Base-by-base conservation (phyloP, 2,329 filamentous ascomycete species). In the Alternaria gaisen region DNA sequence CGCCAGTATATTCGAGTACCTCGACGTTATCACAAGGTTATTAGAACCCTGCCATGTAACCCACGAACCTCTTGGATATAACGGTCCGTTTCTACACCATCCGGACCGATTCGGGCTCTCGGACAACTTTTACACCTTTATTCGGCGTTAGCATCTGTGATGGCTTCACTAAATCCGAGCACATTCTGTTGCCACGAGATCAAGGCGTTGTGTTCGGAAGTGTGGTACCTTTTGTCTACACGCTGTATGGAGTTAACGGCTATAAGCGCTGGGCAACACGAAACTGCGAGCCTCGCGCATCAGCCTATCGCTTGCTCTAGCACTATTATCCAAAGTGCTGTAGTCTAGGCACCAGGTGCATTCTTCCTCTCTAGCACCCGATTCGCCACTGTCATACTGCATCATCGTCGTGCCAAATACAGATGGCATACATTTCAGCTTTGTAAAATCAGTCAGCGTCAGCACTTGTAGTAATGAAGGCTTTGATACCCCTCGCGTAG, bases 181-280 rank as follows among this genome's bases (percentile, higher is more conserved):
- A 38, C n/a, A 12, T 6, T 24, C 18, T 38, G 48, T 53, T 10
- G 20, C 18, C 5, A 43, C 28, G 14, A 32, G 28, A 34, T 22
- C 3, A 28, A 16, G n/a, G 20, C 32, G n/a, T 24, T 22, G 14
- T 36, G 47, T n/a, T 36, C 20, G 24, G 26, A 36, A 26, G 16
- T 38, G 9, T 5, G 30, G 38, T 53, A 44, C 46, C 28, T 28
- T 22, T 12, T 40, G 9, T n/a, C 4, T 36, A 38, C 40, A 41
- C 20, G 55, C 10, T 38, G 40, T 36, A 44, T 40, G 55, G 55
- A 44, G 55, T 44, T 57, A 57, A 42, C n/a, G 14, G 38, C 36
- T 57, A 43, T 53, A 6, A 26, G 30, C 47, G 38, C 20, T 36
- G 46, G 14, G 46, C n/a, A 22, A 30, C 14, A 12, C 38, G 16